Evolutionary conservation across 495 filamentous ascomycete species (phyloP).

Genomic region (Penicillium chermesinum): DNA sequence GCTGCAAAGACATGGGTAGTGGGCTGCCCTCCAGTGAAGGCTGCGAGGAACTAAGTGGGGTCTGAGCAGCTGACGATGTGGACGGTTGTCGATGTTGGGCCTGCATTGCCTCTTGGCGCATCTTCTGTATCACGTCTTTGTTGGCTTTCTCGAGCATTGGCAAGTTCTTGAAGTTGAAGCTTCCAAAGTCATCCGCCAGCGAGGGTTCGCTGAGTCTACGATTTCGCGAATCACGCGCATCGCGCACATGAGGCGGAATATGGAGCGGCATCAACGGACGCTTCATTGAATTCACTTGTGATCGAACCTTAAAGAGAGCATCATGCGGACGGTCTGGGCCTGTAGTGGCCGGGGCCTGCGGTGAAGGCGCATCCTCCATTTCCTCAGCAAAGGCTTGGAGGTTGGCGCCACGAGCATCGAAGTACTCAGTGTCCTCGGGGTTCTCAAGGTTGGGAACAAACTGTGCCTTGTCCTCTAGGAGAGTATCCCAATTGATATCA

Average conservation of each 20-base stretch:
- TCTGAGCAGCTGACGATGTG: slow-evolving; percentile 22
- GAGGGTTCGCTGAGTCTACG: slow-evolving; percentile 88
- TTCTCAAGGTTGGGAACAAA: slow-evolving; percentile 93
- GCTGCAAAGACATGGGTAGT: slow-evolving; percentile 72
- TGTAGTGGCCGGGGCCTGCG: slow-evolving; percentile 49
- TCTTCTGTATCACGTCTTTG: slow-evolving; percentile 95
- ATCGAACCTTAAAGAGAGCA: slow-evolving; percentile 82
- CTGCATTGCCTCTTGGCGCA: slow-evolving; percentile 81
- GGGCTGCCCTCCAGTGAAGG: slow-evolving; percentile 83
- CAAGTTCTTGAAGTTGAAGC: slow-evolving; percentile 94
- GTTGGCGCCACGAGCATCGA: slow-evolving; percentile 86
- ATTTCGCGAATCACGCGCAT: slow-evolving; percentile 67
- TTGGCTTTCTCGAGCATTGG: slow-evolving; percentile 97
- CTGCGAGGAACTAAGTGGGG: slow-evolving; percentile 41
- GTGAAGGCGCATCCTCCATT: slow-evolving; percentile 80
- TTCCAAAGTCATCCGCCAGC: slow-evolving; percentile 86
- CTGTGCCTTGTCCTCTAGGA: slow-evolving; percentile 87
- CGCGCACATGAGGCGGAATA: slow-evolving; percentile 92
- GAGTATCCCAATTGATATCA: slow-evolving; percentile 80
- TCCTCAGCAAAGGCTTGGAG: slow-evolving; percentile 87
- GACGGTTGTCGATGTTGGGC: slow-evolving; percentile 46
- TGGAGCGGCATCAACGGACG: slow-evolving; percentile 89
- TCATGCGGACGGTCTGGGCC: slow-evolving; percentile 86
- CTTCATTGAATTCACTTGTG: slow-evolving; percentile 77
- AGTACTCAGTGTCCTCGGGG: slow-evolving; percentile 97